Evolutionary conservation across 208 protist species (phyloP).

Genomic region (Blastocrithidia nonstop): DNA sequence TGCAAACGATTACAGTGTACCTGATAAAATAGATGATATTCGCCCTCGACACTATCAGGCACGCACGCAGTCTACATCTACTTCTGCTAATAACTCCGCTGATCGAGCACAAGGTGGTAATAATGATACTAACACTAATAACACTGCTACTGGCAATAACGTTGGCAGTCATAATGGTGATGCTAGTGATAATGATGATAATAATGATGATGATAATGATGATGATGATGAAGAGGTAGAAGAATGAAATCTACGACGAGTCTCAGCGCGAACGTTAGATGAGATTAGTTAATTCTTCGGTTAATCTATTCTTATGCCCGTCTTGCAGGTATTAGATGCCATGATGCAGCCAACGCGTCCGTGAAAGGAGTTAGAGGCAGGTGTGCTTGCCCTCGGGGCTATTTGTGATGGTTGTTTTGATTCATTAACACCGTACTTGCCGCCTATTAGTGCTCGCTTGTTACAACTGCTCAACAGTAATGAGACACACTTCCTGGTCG

Average conservation of each 20-base stretch:
- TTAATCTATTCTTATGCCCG: slow-evolving; percentile 48
- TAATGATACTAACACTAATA: slow-evolving; percentile 15
- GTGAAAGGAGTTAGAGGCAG: slow-evolving; percentile 81
- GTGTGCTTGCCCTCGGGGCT: slow-evolving; percentile 85
- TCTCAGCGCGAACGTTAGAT: slow-evolving; percentile 76
- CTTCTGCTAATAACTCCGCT: neutral
- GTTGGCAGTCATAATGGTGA: slow-evolving; percentile 12
- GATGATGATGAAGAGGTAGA: slow-evolving; percentile 78
- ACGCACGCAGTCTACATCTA: slow-evolving; percentile 11
- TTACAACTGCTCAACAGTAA: slow-evolving; percentile 46
- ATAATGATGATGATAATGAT: slow-evolving; percentile 58
- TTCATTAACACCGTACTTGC: slow-evolving; percentile 59
- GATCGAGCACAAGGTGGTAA: slow-evolving; percentile 16
- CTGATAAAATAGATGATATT: slow-evolving; percentile 74
- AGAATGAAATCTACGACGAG: slow-evolving; percentile 87
- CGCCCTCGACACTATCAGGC: slow-evolving; percentile 68
- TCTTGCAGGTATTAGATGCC: slow-evolving; percentile 63
- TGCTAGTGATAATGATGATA: slow-evolving; percentile 24
- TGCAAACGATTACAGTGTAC: slow-evolving; percentile 62
- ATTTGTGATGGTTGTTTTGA: slow-evolving; percentile 84
- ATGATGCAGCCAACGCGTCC: slow-evolving; percentile 39
- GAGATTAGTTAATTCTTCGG: slow-evolving; percentile 71
- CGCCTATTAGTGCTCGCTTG: slow-evolving; percentile 50
- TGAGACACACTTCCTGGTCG: slow-evolving; percentile 77
- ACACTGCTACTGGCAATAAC: neutral